A percentile compares a stretch with the other conserved stretches of the same genome.
Evolutionary conservation across 1,284 basidiomycete species (phyloP).

Genomic region (Bondarzewia mesenterica): DNA sequence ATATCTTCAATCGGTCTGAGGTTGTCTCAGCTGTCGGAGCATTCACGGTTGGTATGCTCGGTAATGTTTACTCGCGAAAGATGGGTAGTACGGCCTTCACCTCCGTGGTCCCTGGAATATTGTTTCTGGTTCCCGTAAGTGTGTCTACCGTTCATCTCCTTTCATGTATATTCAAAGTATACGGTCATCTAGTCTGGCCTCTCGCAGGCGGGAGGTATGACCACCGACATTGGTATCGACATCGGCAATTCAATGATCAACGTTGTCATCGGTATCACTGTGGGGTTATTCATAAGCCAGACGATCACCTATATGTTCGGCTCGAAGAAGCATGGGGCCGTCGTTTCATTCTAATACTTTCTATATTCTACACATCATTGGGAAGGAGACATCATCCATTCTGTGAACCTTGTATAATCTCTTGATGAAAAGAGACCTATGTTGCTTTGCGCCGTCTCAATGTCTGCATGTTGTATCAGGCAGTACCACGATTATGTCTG

Average conservation of each 20-base stretch:
- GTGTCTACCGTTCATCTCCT: neutral
- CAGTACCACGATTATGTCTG: no score
- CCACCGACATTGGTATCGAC: conserved; percentile 60
- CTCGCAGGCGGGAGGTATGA: conserved; percentile 75
- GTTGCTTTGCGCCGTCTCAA: no score
- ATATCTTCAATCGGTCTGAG: conserved; percentile 81
- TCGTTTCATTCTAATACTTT: conserved; percentile 64
- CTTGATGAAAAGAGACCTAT: no score
- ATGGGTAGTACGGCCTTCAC: conserved; percentile 89
- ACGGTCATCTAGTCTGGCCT: conserved; percentile 69
- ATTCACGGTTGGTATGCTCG: conserved; percentile 75
- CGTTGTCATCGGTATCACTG: conserved; percentile 85
- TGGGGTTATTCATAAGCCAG: conserved; percentile 85
- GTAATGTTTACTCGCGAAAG: conserved; percentile 77
- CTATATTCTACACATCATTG: neutral
- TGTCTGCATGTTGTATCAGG: no score
- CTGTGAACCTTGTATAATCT: no score
- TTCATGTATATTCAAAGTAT: conserved; percentile 1
- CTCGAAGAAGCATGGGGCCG: conserved; percentile 70
- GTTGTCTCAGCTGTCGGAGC: conserved; percentile 83
- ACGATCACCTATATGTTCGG: conserved; percentile 84
- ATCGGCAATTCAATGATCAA: conserved; percentile 81
- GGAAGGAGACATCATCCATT: no score
- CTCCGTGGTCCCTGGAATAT: conserved; percentile 81
- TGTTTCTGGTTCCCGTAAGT: conserved; percentile 77